These are phyloP conservation scores for Paramarasmius palmivorus DNA, from an alignment of 1,284 basidiomycete genomes.

Conservation along the genomic window DNA sequence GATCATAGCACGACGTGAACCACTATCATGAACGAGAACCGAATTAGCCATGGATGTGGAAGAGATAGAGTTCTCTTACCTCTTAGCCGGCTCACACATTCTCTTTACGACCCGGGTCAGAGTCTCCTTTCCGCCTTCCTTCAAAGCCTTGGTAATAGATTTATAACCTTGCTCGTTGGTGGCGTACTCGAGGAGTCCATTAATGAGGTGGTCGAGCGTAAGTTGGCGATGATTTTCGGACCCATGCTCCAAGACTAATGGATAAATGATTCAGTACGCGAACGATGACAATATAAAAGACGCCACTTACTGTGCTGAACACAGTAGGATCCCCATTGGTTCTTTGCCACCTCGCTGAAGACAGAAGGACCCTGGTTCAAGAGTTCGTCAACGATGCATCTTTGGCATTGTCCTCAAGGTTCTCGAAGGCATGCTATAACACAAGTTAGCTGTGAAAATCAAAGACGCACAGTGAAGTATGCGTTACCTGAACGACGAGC, in stretches of 20 bases:
- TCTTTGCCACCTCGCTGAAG: conserved; percentile 78
- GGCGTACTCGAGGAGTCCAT: conserved; percentile 71
- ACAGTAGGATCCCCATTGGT: conserved; percentile 84
- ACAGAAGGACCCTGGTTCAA: conserved; percentile 66
- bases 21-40: conserved; percentile 38
- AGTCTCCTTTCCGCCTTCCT: conserved; percentile 76
- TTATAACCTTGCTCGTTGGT: conserved; percentile 82
- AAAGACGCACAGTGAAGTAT: not conserved
- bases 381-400: conserved; percentile 80
- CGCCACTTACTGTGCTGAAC: conserved; percentile 71
- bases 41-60: conserved; percentile 13
- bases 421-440: conserved; percentile 80
- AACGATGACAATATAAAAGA: not conserved
- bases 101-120: conserved; percentile 70
- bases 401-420: conserved; percentile 78
- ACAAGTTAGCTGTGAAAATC: conserved; percentile 11
- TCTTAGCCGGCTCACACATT: conserved; percentile 80
- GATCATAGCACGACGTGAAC: conserved; percentile 70
- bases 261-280: not conserved
- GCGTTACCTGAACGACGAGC: conserved; percentile 71
- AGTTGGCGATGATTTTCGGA: conserved; percentile 68
- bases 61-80: conserved; percentile 41
- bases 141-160: conserved; percentile 79
- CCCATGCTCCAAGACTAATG: conserved; percentile 75
- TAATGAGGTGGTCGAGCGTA: conserved; percentile 71